Percentiles rank a stretch among this genome's conserved stretches.
Conservation (phyloP, 257 asterid genomes). For the Paraleonurus japonicus region DNA sequence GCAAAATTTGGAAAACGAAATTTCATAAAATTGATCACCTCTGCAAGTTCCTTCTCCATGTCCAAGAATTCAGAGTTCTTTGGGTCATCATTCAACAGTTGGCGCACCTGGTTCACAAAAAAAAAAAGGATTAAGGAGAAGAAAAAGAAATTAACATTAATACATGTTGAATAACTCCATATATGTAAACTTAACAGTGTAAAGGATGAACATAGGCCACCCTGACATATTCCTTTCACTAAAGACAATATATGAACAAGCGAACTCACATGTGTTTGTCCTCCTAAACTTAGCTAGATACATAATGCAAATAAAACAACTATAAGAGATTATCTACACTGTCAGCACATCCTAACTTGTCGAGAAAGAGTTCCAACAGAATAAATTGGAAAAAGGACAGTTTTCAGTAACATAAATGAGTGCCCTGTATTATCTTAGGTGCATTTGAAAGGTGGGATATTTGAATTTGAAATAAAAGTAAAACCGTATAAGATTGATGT, state of each 20-base stretch:
- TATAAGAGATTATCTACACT: not conserved
- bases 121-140: not conserved
- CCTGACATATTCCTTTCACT: not conserved
- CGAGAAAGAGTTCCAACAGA: not conserved
- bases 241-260: slow-evolving; percentile 3
- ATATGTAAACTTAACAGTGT: not conserved
- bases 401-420: not conserved
- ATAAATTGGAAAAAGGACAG: not conserved
- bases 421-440: not conserved
- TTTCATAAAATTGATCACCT: slow-evolving; percentile 53
- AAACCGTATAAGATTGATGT: not conserved
- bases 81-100: slow-evolving; percentile 68
- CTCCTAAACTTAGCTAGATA: not conserved
- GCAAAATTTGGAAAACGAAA: not conserved
- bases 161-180: not conserved
- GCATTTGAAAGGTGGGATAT: not conserved
- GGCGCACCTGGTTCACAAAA: slow-evolving; percentile 55
- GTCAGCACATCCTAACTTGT: not conserved
- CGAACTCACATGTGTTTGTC: not conserved
- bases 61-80: slow-evolving; percentile 81
- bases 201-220: not conserved
- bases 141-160: not conserved
- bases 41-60: slow-evolving; percentile 95
- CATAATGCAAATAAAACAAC: slow-evolving; percentile 10
- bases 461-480: not conserved